Percentiles rank a stretch among this genome's conserved stretches.
These are phyloP conservation scores for Fusarium nodosum DNA, from an alignment of 2,329 filamentous ascomycete species.

Conservation along the genomic window DNA sequence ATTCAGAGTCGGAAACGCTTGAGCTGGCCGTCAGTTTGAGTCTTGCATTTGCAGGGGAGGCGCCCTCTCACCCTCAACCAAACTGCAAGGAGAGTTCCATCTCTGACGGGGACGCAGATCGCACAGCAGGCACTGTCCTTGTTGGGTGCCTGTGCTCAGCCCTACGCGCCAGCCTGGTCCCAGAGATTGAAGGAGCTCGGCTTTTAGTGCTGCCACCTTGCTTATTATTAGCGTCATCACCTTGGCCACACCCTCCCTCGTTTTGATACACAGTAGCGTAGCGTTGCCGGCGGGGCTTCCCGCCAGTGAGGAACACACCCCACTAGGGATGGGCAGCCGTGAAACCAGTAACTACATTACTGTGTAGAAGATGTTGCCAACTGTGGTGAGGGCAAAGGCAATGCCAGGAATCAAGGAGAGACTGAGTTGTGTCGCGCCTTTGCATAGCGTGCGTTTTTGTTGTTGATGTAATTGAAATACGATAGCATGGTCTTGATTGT, in stretches of 20 bases:
- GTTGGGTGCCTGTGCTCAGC: constrained; percentile 47
- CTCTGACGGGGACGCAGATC: constrained; percentile 19
- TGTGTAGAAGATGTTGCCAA: constrained; percentile 27
- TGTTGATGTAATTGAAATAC: background rate
- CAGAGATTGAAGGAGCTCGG: constrained; percentile 31
- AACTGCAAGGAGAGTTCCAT: constrained; percentile 33
- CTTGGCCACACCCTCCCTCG: constrained; percentile 45
- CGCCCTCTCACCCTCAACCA: background rate
- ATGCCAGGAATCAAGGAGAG: background rate
- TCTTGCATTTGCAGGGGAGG: constrained; percentile 28
- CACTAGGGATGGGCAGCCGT: constrained; percentile 20
- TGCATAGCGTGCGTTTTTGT: background rate
- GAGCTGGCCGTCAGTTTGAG: constrained; percentile 38
- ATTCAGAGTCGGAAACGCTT: constrained; percentile 24
- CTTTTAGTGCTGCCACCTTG: constrained; percentile 42
- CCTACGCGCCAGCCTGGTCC: constrained; percentile 45
- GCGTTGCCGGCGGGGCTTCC: constrained; percentile 40
- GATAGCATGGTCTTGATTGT: background rate
- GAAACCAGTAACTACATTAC: constrained; percentile 6
- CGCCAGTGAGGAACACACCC: constrained; percentile 44
- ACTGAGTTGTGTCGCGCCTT: constrained; percentile 9
- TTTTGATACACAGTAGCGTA: constrained; percentile 6
- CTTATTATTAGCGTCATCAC: constrained; percentile 48
- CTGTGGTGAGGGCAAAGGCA: constrained; percentile 37
- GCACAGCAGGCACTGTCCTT: constrained; percentile 12